phyloP scores from a whole-genome alignment of 495 filamentous ascomycete species.

The Mycothermus thermophilus region DNA sequence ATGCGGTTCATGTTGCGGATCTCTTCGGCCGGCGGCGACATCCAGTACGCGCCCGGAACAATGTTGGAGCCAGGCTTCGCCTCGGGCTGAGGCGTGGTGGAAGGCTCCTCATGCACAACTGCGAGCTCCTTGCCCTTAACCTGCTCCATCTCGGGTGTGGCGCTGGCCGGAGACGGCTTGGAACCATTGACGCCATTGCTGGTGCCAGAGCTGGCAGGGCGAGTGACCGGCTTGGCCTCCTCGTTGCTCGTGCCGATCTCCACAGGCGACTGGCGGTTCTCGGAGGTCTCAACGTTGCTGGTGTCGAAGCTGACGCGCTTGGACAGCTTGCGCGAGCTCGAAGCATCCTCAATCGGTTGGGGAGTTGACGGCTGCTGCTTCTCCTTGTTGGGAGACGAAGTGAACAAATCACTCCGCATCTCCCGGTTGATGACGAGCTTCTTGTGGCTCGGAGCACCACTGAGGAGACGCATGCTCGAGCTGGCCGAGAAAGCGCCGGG shows the following conservation, averaged over 20 bases:
- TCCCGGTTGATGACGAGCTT: constrained; percentile 80
- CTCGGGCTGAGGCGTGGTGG: constrained; percentile 19
- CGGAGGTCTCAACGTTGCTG: constrained; percentile 27
- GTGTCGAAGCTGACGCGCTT: constrained; percentile 89
- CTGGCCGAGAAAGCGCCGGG: constrained; percentile 74
- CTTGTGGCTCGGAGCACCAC: constrained; percentile 58
- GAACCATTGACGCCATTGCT: constrained; percentile 41
- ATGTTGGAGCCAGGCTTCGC: constrained; percentile 33
- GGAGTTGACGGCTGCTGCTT: no score
- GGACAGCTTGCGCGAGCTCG: constrained; percentile 47
- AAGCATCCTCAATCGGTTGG: constrained; percentile 24
- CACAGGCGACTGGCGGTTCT: constrained; percentile 12
- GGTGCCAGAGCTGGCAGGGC: constrained; percentile 14
- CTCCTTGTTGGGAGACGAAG: constrained; percentile 37
- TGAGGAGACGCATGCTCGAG: constrained; percentile 41
- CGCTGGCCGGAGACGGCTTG: constrained; percentile 26
- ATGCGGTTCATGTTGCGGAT: constrained; percentile 59
- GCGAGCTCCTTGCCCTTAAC: constrained; percentile 63
- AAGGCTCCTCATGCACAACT: constrained; percentile 59
- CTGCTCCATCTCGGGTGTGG: constrained; percentile 55
- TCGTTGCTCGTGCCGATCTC: constrained; percentile 30
- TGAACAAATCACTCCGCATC: constrained; percentile 68
- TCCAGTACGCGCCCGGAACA: constrained; percentile 67
- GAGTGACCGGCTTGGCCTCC: constrained; percentile 35
- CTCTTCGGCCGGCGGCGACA: constrained; percentile 56